Conservation (phyloP, 2,329 filamentous ascomycete species). For the Pyrenophora tritici-repentis region DNA sequence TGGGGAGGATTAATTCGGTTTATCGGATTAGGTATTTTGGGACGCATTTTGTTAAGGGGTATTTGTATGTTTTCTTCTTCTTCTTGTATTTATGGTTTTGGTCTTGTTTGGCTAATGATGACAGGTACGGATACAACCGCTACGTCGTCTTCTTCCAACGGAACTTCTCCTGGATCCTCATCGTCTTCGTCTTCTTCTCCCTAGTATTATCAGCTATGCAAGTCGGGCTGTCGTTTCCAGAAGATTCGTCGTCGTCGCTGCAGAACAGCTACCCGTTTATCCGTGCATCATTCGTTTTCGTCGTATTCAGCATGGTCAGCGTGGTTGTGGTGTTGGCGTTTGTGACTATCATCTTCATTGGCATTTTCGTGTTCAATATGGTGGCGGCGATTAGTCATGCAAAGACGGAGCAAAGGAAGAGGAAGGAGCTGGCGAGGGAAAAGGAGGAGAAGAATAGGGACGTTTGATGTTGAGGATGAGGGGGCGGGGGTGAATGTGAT, state of each 20-base stretch:
- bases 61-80: constrained; percentile 21
- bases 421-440: constrained; percentile 21
- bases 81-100: no score
- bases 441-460: not conserved
- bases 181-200: constrained; percentile 46
- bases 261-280: constrained; percentile 30
- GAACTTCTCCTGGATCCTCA: constrained; percentile 45
- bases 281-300: constrained; percentile 38
- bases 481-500: no score
- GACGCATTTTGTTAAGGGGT: constrained; percentile 46
- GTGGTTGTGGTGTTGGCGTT: constrained; percentile 36
- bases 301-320: constrained; percentile 43
- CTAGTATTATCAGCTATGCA: constrained; percentile 47
- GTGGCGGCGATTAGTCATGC: constrained; percentile 39
- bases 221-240: constrained; percentile 29
- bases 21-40: constrained; percentile 40
- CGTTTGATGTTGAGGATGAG: no score
- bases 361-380: constrained; percentile 47
- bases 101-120: no score
- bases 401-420: constrained; percentile 44
- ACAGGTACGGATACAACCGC: constrained; percentile 49
- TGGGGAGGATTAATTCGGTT: constrained; percentile 44
- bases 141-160: constrained; percentile 48
- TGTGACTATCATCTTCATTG: constrained; percentile 35
- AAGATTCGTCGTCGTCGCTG: constrained; percentile 9